These are phyloP conservation scores for Candida multigemmis DNA, from an alignment of 805 yeast genomes.

Conservation along the genomic window DNA sequence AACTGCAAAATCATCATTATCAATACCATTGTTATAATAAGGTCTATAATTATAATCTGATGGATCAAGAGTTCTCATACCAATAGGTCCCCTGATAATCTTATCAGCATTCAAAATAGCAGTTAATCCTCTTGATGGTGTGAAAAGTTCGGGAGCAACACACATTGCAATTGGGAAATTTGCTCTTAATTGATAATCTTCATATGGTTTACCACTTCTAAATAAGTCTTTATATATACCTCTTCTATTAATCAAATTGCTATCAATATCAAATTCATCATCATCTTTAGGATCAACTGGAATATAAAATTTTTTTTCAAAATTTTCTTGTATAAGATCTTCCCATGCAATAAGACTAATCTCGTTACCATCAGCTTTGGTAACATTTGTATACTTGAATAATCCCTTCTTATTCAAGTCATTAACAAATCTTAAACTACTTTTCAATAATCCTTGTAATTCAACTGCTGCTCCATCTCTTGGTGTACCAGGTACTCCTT, in stretches of 20 bases:
- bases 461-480: conserved; percentile 96
- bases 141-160: conserved; percentile 92
- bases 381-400: conserved; percentile 52
- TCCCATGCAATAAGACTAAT: conserved; percentile 69
- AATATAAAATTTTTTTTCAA: conserved; percentile 71
- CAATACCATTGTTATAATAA: conserved; percentile 72
- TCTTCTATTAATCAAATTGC: conserved; percentile 68
- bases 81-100: conserved; percentile 77
- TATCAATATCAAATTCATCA: conserved; percentile 47
- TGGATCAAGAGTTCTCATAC: conserved; percentile 90
- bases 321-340: conserved; percentile 52
- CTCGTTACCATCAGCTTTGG: conserved; percentile 45
- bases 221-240: conserved; percentile 90
- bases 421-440: conserved; percentile 72
- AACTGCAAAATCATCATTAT: conserved; percentile 80
- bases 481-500: conserved; percentile 96
- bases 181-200: conserved; percentile 89
- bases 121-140: conserved; percentile 45
- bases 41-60: conserved; percentile 89
- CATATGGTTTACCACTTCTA: conserved; percentile 75
- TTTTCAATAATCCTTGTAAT: conserved; percentile 80
- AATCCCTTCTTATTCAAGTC: conserved; percentile 43
- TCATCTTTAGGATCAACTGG: conserved; percentile 64
- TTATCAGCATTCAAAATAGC: conserved; percentile 69
- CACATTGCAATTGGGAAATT: conserved; percentile 88